A percentile compares a stretch with the other conserved stretches of the same genome.
Conservation (phyloP, 164 flowering plant genomes). For the Brasenia schreberi region DNA sequence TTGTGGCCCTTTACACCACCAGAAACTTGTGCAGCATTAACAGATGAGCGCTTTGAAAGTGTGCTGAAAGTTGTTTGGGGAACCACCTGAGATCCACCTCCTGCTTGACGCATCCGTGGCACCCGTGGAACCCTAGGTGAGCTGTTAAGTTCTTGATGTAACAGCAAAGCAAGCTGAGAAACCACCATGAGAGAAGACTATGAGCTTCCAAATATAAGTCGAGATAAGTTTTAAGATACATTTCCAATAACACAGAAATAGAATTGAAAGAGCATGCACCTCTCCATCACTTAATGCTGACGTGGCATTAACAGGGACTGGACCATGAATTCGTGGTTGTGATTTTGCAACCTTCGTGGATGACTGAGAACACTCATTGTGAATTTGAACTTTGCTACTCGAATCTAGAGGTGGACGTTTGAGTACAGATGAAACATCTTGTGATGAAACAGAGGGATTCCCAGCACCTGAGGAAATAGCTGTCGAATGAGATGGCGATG, state of each 20-base stretch:
- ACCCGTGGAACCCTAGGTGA: slow-evolving; percentile 97
- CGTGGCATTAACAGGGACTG: slow-evolving; percentile 34
- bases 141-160: slow-evolving; percentile 97
- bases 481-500: slow-evolving; percentile 18
- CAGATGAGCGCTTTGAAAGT: slow-evolving; percentile 52
- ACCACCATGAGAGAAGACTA: neutral
- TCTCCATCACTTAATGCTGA: slow-evolving; percentile 83
- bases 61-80: slow-evolving; percentile 42
- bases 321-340: slow-evolving; percentile 20
- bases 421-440: slow-evolving; percentile 19
- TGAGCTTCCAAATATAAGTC: neutral
- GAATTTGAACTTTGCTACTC: slow-evolving; percentile 41
- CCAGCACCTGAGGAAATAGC: slow-evolving; percentile 21
- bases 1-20: slow-evolving; percentile 50
- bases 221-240: neutral
- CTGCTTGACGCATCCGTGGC: slow-evolving; percentile 76
- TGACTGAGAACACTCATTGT: slow-evolving; percentile 22
- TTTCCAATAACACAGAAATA: neutral
- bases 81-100: slow-evolving; percentile 60
- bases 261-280: slow-evolving; percentile 22
- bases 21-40: slow-evolving; percentile 10
- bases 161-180: slow-evolving; percentile 73
- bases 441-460: slow-evolving; percentile 27
- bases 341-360: slow-evolving; percentile 32
- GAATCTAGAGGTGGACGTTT: slow-evolving; percentile 27